Evolutionary conservation across 2,329 filamentous ascomycete species (phyloP), one percentile per base, ranked within the genome.

Genomic region (Alternaria incomplexa): DNA sequence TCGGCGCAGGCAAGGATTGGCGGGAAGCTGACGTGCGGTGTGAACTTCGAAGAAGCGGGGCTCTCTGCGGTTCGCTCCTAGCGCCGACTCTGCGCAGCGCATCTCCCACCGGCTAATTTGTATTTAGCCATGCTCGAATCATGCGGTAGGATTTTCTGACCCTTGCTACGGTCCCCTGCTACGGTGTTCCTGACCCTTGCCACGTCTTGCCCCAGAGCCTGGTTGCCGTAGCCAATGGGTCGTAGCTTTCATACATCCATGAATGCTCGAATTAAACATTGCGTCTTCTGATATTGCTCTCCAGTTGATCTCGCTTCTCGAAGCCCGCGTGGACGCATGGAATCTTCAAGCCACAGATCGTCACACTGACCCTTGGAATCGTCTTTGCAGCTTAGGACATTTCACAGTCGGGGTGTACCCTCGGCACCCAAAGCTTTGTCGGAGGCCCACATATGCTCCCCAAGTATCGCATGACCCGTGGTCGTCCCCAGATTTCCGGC

Each of bases 301-400:
- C 70, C 57, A 72, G 64, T 61, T 75, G 73, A 74, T 75, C 71
- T 77, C 75, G 75, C 76, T 79, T 79, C 76, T 78, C 73, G 77
- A 78, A 77, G 74, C 71, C 71, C 69, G 68, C 71, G 70, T 74
- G 69, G 69, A 75, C 67, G 75, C 77, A 78, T 78, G 73, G 77
- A 78, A 78, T 65, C 63, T 66, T 73, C 75, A 77, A 73, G 73
- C 72, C 74, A 74, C 74, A 58, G 77, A 76, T 75, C 67, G 73
- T 71, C 67, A 69, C 70, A 73, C 74, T 75, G 72, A 69, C 66
- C 67, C 64, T 67, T 57, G 45, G 47, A 58, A 56, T 36, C 67
- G 66, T 67, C 64, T 65, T 67, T 63, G 51, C 57, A 69, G 69
- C 74, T 69, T 71, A 74, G 71, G 70, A 73, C 70, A 43, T 65